These are phyloP conservation scores for Apocynum venetum DNA, from an alignment of 257 asterid genomes.

Conservation along the genomic window DNA sequence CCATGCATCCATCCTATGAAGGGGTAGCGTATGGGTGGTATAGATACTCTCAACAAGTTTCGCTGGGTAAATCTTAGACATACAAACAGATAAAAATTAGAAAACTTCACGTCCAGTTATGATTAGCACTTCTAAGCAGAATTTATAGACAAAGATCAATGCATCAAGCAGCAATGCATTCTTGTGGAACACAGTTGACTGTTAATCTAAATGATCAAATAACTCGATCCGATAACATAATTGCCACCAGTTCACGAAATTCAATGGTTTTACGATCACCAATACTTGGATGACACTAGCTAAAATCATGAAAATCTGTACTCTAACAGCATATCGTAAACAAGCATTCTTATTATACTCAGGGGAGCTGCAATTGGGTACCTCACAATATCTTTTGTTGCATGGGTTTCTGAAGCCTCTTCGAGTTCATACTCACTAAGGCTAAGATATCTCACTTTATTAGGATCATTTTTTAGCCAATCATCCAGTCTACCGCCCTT, in stretches of 20 bases:
- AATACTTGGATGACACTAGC: neutral
- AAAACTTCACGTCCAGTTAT: conserved; percentile 5
- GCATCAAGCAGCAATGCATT: neutral
- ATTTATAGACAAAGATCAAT: neutral
- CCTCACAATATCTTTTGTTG: conserved; percentile 52
- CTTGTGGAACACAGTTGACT: neutral
- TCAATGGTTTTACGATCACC: neutral
- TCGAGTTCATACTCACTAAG: conserved; percentile 67
- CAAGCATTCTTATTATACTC: neutral
- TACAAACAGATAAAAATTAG: conserved; percentile 10
- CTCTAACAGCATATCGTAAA: neutral
- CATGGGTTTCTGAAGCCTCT: conserved; percentile 42
- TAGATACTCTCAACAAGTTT: conserved; percentile 70
- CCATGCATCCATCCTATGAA: conserved; percentile 92
- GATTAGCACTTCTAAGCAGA: neutral
- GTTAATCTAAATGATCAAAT: neutral
- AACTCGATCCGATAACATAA: neutral
- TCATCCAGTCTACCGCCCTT: conserved; percentile 51
- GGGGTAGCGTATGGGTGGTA: conserved; percentile 83
- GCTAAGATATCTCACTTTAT: conserved; percentile 71
- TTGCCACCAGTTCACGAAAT: neutral
- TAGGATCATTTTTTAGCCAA: conserved; percentile 48
- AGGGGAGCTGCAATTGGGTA: conserved; percentile 18
- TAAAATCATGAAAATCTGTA: neutral
- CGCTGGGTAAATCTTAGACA: conserved; percentile 66